Evolutionary conservation across 148 eudicot species (phyloP).

Genomic region (Fallopia convolvulus): DNA sequence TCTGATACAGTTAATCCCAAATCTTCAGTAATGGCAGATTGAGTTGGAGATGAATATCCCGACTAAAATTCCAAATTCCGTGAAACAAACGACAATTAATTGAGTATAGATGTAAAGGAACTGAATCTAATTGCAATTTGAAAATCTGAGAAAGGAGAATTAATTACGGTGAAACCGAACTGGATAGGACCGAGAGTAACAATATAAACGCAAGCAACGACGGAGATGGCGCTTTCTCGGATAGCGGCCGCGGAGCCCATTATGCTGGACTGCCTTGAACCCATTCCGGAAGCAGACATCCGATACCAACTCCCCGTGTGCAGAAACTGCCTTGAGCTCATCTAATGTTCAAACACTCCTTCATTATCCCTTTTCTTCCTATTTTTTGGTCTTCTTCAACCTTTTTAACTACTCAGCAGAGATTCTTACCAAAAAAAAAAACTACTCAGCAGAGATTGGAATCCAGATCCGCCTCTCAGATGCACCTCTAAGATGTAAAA

Average conservation of each 20-base stretch:
- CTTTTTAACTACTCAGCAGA: no score
- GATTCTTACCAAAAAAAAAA: no score
- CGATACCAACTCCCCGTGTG: no score
- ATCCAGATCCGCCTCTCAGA: no score
- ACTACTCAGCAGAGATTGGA: no score
- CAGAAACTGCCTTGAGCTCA: no score
- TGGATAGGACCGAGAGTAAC: conserved; percentile 94
- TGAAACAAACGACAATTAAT: neutral
- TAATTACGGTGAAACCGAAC: conserved; percentile 95
- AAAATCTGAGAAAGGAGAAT: neutral
- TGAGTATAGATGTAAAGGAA: neutral
- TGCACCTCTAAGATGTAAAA: no score
- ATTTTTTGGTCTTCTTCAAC: no score
- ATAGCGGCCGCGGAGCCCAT: conserved; percentile 78
- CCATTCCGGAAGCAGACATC: conserved; percentile 33
- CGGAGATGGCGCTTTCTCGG: conserved; percentile 73
- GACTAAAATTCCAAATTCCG: conserved; percentile 25
- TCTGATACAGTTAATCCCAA: conserved; percentile 69
- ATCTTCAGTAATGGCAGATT: conserved; percentile 63
- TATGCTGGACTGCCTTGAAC: conserved; percentile 73
- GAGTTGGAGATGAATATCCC: conserved; percentile 90
- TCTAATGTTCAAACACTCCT: no score
- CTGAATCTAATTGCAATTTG: neutral
- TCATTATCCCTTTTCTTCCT: no score
- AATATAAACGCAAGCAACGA: conserved; percentile 80